Evolutionary conservation across 805 yeast genomes (phyloP), one percentile per base, ranked within the genome.

Genomic region (Suhomyces sp.): DNA sequence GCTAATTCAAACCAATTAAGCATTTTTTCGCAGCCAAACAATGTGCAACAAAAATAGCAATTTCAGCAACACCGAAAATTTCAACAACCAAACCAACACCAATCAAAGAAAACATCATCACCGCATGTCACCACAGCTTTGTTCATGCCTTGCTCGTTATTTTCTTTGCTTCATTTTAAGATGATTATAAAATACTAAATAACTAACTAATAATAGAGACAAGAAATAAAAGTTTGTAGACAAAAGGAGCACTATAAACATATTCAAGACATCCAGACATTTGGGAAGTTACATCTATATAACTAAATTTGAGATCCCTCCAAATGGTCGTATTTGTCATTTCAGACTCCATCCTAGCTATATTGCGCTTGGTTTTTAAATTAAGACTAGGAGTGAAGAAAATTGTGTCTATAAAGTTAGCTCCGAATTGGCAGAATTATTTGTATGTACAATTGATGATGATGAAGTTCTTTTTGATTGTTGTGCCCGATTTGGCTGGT

Each of bases 181-280:
- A 29, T 41, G 35, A 43, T 39, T 40, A 46, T 45, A 43, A 51
- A 48, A 35, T 25, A 48, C 44, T 31, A 51, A 40, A 44, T 50
- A 47, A 47, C 50, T 47, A 41, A 46, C 44, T 46, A 44, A 52
- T 43, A 41, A 48, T 45, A 47, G 48, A 40, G 50, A 39, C 51
- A 48, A 50, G 51, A 46, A 47, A 44, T 48, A 48, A 49, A 45
- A 48, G 53, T 47, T 47, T 47, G 33, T 33, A 46, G 43, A 33
- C 29, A 20, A 29, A 15, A 22, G 43, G 17, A 35, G 48, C n/a
- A 41, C 41, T 37, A 37, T 37, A 37, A 37, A 37, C 41, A 37
- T 35, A 35, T 35, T 8, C 1, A 15, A 3, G 40, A 35, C 21
- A 19, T 9, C n/a, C 5, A 41, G 20, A 13, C 44, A 41, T 12